Percentiles rank a stretch among this genome's conserved stretches.
phyloP scores from a whole-genome alignment of 208 protist species.

The Acanthamoeba sp. region DNA sequence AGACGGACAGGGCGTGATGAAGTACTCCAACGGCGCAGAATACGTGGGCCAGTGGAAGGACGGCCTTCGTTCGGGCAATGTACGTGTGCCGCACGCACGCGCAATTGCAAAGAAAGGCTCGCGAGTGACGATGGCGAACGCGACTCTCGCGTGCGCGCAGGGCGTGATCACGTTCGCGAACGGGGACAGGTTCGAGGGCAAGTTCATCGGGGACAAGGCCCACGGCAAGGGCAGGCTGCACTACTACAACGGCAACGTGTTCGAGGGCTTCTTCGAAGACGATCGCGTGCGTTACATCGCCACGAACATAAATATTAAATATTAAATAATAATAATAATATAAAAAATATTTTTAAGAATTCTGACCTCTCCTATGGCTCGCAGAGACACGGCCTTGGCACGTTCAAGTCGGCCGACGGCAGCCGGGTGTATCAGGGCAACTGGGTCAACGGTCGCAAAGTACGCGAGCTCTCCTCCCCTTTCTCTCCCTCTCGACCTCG shows the following conservation, averaged over 20 bases:
- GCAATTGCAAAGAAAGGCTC: too few species aligned
- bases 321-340: neutral
- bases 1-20: neutral
- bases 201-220: constrained; percentile 46
- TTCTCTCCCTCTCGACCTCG: neutral
- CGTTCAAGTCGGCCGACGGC: constrained; percentile 38
- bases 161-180: constrained; percentile 34
- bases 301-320: too few species aligned
- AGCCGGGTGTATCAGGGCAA: constrained; percentile 30
- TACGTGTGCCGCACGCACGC: neutral
- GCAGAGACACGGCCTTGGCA: constrained; percentile 34
- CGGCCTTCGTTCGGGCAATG: neutral
- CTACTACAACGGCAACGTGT: neutral
- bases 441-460: constrained; percentile 42
- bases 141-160: neutral
- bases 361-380: neutral
- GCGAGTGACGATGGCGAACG: neutral
- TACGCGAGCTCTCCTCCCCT: neutral
- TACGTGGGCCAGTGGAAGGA: constrained; percentile 42
- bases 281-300: neutral
- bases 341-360: neutral
- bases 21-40: neutral
- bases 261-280: constrained; percentile 45
- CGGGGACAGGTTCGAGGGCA: constrained; percentile 55
- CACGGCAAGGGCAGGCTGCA: neutral